A percentile compares a stretch with the other conserved stretches of the same genome.
Conservation (phyloP, 352 stramenopile species). For the Globisporangium nodosum region DNA sequence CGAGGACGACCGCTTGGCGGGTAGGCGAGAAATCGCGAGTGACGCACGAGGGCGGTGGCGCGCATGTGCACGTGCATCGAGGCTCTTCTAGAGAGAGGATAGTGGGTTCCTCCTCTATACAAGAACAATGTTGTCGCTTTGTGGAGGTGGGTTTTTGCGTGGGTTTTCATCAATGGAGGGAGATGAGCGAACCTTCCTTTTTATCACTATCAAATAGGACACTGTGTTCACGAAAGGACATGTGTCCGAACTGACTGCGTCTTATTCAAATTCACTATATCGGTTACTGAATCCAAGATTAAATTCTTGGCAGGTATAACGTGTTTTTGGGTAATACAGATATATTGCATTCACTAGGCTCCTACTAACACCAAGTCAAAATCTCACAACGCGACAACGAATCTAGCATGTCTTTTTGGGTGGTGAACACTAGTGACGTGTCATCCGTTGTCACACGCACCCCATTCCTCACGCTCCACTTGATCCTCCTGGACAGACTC, state of each 20-base stretch:
- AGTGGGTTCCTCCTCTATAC: neutral
- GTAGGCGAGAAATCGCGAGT: slow-evolving; percentile 15
- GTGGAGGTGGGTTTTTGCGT: neutral
- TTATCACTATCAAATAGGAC: neutral
- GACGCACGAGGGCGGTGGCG: neutral
- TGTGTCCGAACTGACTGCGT: neutral
- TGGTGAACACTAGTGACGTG: no score
- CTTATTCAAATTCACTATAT: neutral
- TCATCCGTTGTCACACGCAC: no score
- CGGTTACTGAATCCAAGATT: neutral
- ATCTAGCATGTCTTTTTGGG: no score
- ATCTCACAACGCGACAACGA: no score
- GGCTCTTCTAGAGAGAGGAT: neutral
- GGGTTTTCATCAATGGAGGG: neutral
- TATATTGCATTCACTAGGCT: neutral
- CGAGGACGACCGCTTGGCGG: neutral
- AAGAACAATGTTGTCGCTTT: neutral
- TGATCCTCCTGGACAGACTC: neutral
- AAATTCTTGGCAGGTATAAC: neutral
- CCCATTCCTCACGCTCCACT: neutral
- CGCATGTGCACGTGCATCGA: neutral
- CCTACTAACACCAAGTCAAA: no score
- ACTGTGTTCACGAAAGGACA: neutral
- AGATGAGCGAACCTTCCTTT: neutral
- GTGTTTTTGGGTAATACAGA: neutral